Percentiles rank a stretch among this genome's conserved stretches.
Evolutionary conservation across 345 rosid species (phyloP).

Genomic region (Rhodamnia rubescens): DNA sequence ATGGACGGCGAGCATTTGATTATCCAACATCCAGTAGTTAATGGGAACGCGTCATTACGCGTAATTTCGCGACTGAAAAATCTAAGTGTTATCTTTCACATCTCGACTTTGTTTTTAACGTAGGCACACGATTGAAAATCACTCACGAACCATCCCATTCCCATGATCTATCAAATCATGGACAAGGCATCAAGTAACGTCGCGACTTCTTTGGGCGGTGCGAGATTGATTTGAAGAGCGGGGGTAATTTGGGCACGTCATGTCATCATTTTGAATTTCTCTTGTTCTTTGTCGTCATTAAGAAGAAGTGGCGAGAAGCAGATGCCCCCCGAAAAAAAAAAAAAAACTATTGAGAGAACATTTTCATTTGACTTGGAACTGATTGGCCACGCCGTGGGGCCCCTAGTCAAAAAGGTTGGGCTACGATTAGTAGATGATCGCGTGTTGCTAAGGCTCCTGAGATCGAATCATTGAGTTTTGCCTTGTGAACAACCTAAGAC

Average conservation of each 20-base stretch:
- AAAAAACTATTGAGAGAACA: background rate
- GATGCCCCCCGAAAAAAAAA: background rate
- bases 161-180: background rate
- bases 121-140: background rate
- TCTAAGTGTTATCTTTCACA: background rate
- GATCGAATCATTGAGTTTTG: no score
- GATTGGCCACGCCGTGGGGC: background rate
- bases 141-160: background rate
- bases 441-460: background rate
- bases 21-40: background rate
- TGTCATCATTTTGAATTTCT: background rate
- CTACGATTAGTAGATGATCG: background rate
- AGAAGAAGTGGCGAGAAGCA: conserved; percentile 1
- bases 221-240: background rate
- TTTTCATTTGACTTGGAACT: background rate
- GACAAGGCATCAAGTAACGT: background rate
- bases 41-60: background rate
- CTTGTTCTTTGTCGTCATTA: background rate
- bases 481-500: no score
- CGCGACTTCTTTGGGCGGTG: background rate
- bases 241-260: background rate
- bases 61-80: no score
- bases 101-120: background rate
- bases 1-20: background rate
- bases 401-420: background rate